Evolutionary conservation across 345 rosid species (phyloP).

Genomic region (Salix caprea): DNA sequence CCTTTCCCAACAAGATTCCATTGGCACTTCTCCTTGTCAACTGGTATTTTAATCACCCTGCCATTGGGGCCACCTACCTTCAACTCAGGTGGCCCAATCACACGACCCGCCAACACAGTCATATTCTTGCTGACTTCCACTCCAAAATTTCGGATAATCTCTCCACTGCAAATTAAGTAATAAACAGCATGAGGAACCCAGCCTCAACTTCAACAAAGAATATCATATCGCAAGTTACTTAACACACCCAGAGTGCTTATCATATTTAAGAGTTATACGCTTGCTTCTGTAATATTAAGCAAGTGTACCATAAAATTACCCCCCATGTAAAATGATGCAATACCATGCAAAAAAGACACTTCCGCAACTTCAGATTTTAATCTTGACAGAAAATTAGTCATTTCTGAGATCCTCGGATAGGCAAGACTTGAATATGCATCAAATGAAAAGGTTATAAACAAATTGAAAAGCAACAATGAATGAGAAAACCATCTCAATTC

Average conservation of each 20-base stretch:
- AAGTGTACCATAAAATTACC: not conserved
- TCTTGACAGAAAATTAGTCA: not conserved
- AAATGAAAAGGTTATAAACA: not conserved
- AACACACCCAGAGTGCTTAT: not conserved
- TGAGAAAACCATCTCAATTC: not conserved
- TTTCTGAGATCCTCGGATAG: not conserved
- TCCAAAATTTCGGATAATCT: constrained; percentile 53
- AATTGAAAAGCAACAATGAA: not conserved
- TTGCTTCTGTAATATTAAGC: not conserved
- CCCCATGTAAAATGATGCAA: not conserved
- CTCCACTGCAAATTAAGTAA: constrained; percentile 46
- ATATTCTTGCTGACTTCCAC: constrained; percentile 51
- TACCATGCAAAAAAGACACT: not conserved
- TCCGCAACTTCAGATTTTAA: not conserved
- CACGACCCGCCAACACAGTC: constrained; percentile 70
- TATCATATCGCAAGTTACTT: not conserved
- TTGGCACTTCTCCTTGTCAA: constrained; percentile 55
- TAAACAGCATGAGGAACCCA: not conserved
- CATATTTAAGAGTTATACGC: not conserved
- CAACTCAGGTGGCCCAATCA: constrained; percentile 63
- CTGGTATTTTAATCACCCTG: constrained; percentile 30
- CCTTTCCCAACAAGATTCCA: constrained; percentile 70
- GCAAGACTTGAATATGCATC: not conserved
- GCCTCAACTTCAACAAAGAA: not conserved
- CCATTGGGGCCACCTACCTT: constrained; percentile 45